Conservation (phyloP, 805 yeast genomes). For the Cyberlindnera meyerae region DNA sequence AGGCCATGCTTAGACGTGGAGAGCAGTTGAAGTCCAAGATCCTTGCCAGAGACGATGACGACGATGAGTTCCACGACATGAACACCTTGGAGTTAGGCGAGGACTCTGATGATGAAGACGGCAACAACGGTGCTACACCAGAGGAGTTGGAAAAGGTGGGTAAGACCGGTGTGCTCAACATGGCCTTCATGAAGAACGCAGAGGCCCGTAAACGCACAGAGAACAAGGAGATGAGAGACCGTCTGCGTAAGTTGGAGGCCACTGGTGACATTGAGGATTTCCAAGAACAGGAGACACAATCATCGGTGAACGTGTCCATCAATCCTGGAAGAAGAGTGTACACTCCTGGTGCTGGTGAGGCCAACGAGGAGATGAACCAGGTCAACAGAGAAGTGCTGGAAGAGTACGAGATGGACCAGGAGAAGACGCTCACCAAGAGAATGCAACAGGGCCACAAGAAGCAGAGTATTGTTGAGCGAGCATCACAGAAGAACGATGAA, state of each 20-base stretch:
- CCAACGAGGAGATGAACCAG: slow-evolving; percentile 30
- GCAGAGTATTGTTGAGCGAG: slow-evolving; percentile 7
- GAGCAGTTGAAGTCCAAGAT: slow-evolving; percentile 72
- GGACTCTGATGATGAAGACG: slow-evolving; percentile 37
- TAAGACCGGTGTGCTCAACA: slow-evolving; percentile 81
- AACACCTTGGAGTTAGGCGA: slow-evolving; percentile 47
- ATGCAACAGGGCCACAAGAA: slow-evolving; percentile 25
- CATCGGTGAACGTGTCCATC: slow-evolving; percentile 43
- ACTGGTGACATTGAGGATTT: slow-evolving; percentile 41
- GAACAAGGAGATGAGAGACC: slow-evolving; percentile 50
- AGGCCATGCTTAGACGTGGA: slow-evolving; percentile 89
- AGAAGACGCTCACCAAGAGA: slow-evolving; percentile 40
- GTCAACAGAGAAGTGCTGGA: slow-evolving; percentile 33
- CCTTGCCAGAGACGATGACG: slow-evolving; percentile 46
- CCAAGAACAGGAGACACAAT: slow-evolving; percentile 30
- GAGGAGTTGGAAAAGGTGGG: slow-evolving; percentile 50
- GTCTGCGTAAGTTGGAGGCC: slow-evolving; percentile 44
- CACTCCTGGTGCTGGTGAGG: slow-evolving; percentile 46
- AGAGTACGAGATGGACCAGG: slow-evolving; percentile 48
- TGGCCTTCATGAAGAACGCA: slow-evolving; percentile 95
- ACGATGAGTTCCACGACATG: slow-evolving; percentile 36
- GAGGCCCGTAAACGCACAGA: slow-evolving; percentile 60
- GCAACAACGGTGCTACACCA: too few relatives aligned
- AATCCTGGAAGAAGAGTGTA: slow-evolving; percentile 81
- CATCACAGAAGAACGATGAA: background rate